A percentile compares a stretch with the other conserved stretches of the same genome.
Evolutionary conservation across 2,329 filamentous ascomycete genomes (phyloP).

Genomic region (Geosmithia flava): DNA sequence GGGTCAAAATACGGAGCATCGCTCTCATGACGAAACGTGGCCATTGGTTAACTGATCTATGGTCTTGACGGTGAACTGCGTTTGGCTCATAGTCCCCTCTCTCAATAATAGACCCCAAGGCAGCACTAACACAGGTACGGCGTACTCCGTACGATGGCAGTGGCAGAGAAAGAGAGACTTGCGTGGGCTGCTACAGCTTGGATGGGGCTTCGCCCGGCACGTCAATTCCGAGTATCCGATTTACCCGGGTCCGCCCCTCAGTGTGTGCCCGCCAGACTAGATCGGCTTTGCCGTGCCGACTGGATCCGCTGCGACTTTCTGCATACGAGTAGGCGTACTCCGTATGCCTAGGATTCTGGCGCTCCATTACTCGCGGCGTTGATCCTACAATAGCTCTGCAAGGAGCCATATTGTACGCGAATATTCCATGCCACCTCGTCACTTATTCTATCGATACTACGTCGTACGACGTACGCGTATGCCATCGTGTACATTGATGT

Average conservation of each 20-base stretch:
- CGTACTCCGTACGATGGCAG: background rate
- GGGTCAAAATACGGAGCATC: background rate
- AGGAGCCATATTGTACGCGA: background rate
- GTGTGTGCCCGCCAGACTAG: background rate
- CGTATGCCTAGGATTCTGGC: no score
- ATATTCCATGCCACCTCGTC: background rate
- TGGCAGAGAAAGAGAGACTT: no score
- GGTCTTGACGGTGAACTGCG: no score
- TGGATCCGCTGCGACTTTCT: no score
- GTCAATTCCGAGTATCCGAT: background rate
- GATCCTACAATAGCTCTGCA: background rate
- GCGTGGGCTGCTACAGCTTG: background rate
- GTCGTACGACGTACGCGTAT: background rate
- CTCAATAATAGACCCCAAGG: background rate
- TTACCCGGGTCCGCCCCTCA: background rate
- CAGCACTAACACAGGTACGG: background rate
- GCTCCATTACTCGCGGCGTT: background rate
- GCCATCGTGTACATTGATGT: background rate
- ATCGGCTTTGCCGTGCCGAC: no score
- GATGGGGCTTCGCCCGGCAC: background rate
- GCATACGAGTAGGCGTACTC: no score
- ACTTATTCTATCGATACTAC: background rate
- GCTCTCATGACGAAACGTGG: background rate
- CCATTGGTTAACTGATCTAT: background rate
- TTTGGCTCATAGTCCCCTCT: no score